phyloP scores from a whole-genome alignment of 768 basidiomycete species.

The Butyriboletus loyo region DNA sequence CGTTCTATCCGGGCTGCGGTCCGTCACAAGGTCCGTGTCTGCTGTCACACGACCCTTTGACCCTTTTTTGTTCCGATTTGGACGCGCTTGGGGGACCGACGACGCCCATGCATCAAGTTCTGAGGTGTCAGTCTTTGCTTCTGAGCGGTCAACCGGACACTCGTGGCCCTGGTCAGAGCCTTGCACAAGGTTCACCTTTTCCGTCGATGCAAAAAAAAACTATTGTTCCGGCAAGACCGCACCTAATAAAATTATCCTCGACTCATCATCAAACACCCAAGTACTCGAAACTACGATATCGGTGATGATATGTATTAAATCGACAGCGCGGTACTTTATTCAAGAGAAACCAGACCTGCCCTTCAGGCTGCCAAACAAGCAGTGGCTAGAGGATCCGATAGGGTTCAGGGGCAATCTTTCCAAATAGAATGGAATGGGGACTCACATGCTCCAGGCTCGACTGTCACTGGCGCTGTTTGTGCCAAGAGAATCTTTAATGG shows the following conservation, averaged over 20 bases:
- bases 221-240: background rate
- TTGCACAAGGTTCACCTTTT: background rate
- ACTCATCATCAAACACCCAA: background rate
- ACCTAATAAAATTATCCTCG: background rate
- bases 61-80: slow-evolving; percentile 10
- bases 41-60: slow-evolving; percentile 15
- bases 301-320: slow-evolving; percentile 16
- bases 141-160: background rate
- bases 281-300: slow-evolving; percentile 18
- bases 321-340: background rate
- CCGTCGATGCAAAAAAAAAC: background rate
- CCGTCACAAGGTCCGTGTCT: slow-evolving; percentile 1
- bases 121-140: background rate
- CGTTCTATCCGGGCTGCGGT: background rate
- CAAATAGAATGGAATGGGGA: background rate
- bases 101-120: background rate
- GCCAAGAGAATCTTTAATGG: slow-evolving; percentile 55
- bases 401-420: background rate
- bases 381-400: slow-evolving; percentile 4
- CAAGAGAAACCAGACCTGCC: background rate
- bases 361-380: slow-evolving; percentile 8
- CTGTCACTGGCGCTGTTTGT: slow-evolving; percentile 47
- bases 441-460: slow-evolving; percentile 3
- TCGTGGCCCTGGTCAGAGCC: background rate
- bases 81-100: background rate